These are phyloP conservation scores for Blepharisma japonicum DNA, from an alignment of 73 alveolate species.

Conservation along the genomic window DNA sequence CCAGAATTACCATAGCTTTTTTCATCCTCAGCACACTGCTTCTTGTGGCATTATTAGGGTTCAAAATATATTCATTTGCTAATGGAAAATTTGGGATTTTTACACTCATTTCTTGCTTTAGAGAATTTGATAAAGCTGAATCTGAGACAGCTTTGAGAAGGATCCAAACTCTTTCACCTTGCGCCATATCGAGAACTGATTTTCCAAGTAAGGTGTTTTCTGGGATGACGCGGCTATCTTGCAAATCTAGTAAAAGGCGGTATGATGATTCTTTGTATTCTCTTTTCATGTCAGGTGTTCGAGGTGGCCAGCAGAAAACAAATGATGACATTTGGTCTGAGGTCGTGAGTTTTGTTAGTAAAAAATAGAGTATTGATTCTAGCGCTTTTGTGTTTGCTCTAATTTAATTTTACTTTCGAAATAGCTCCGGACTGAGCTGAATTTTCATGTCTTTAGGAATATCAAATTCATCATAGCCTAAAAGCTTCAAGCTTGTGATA, in stretches of 20 bases:
- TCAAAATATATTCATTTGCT: not conserved
- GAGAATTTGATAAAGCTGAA: not conserved
- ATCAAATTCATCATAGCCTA: not conserved
- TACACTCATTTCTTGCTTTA: conserved; percentile 9
- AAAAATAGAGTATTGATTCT: conserved; percentile 12
- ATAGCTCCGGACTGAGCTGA: not conserved
- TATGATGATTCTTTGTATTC: conserved; percentile 10
- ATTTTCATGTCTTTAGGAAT: not conserved
- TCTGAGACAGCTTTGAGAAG: conserved; percentile 7
- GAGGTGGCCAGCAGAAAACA: conserved; percentile 23
- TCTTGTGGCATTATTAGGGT: conserved; percentile 12
- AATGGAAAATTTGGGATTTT: not conserved
- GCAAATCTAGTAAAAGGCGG: not conserved
- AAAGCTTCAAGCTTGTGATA: not conserved
- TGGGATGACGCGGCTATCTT: conserved; percentile 3
- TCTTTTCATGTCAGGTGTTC: conserved; percentile 20
- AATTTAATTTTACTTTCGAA: conserved; percentile 8
- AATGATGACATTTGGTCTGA: not conserved
- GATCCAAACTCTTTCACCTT: conserved; percentile 16
- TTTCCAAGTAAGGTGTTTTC: conserved; percentile 20
- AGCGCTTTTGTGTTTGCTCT: conserved; percentile 13
- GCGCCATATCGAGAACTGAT: conserved; percentile 14
- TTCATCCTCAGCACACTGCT: conserved; percentile 8
- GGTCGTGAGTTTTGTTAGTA: not conserved
- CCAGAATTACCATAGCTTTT: not conserved